A percentile compares a stretch with the other conserved stretches of the same genome.
Evolutionary conservation across 1,284 basidiomycete species (phyloP).

Genomic region (Tylopilus microsporus): DNA sequence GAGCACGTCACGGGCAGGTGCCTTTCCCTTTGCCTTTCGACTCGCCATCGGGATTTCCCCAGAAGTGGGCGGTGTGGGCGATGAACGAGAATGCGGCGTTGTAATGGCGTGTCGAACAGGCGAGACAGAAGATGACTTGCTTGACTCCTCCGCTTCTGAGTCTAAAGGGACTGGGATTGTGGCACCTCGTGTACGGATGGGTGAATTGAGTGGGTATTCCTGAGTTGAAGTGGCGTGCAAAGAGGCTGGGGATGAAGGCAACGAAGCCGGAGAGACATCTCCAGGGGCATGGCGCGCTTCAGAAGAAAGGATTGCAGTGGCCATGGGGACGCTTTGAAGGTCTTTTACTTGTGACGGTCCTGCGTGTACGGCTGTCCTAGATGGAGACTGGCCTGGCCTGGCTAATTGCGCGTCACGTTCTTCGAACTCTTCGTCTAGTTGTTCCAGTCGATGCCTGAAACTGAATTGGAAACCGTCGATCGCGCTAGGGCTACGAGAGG

Average conservation of each 20-base stretch:
- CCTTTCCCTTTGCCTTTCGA: constrained; percentile 30
- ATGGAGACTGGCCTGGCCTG: background rate
- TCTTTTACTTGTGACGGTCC: constrained; percentile 13
- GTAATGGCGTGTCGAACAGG: constrained; percentile 29
- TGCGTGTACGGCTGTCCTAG: background rate
- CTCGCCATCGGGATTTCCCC: constrained; percentile 24
- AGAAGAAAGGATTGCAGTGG: constrained; percentile 15
- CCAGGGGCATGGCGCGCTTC: constrained; percentile 7
- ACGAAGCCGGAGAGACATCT: constrained; percentile 9
- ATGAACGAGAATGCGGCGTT: constrained; percentile 28
- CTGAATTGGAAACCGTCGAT: constrained; percentile 20
- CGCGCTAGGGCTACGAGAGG: constrained; percentile 2
- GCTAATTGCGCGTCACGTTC: constrained; percentile 3
- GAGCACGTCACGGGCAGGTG: constrained; percentile 27
- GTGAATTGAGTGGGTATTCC: constrained; percentile 9
- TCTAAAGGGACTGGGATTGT: constrained; percentile 14
- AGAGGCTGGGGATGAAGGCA: constrained; percentile 12
- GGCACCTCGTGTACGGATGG: constrained; percentile 10
- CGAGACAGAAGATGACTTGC: constrained; percentile 26
- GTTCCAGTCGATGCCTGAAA: constrained; percentile 25
- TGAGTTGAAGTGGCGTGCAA: constrained; percentile 1
- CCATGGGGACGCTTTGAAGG: constrained; percentile 21
- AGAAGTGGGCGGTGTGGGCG: constrained; percentile 33
- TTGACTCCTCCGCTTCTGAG: constrained; percentile 23
- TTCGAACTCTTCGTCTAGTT: constrained; percentile 27